These are phyloP conservation scores for Aspergillus glaucus DNA, from an alignment of 2,329 filamentous ascomycete species.

Conservation along the genomic window DNA sequence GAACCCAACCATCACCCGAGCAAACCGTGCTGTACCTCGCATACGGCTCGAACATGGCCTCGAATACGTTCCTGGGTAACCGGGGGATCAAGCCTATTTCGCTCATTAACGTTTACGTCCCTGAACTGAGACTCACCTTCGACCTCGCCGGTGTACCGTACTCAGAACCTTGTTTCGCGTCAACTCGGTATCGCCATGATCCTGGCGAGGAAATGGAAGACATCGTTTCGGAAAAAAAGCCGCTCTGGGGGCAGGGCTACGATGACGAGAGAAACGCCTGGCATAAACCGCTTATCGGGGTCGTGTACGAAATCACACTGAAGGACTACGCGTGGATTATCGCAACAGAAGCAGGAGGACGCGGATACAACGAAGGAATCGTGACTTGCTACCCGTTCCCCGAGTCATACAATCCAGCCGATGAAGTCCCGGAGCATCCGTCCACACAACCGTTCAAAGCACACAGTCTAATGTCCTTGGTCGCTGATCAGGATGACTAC, in stretches of 20 bases:
- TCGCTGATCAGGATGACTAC: conserved; percentile 22
- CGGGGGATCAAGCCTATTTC: conserved; percentile 78
- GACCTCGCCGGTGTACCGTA: conserved; percentile 83
- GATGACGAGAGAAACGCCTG: conserved; percentile 55
- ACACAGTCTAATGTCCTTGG: conserved; percentile 73
- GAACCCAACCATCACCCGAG: conserved; percentile 5
- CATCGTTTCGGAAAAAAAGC: conserved; percentile 27
- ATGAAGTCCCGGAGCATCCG: conserved; percentile 59
- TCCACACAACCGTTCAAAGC: conserved; percentile 65
- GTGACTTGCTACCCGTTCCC: conserved; percentile 70
- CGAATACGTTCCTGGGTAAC: conserved; percentile 69
- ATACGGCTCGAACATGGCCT: conserved; percentile 84
- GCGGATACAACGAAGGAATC: conserved; percentile 75
- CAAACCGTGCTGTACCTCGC: conserved; percentile 70
- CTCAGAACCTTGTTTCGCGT: conserved; percentile 85
- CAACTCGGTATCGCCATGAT: conserved; percentile 57
- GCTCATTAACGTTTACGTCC: conserved; percentile 73
- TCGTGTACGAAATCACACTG: conserved; percentile 88
- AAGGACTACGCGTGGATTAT: conserved; percentile 81
- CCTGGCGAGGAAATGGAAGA: not conserved
- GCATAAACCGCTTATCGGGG: conserved; percentile 79
- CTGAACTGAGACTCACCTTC: conserved; percentile 71
- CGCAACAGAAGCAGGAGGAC: conserved; percentile 80
- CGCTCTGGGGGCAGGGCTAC: conserved; percentile 18
- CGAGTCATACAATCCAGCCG: conserved; percentile 40